Conservation (phyloP, 1,139 yeast genomes). For the Meyerozyma athensensis region DNA sequence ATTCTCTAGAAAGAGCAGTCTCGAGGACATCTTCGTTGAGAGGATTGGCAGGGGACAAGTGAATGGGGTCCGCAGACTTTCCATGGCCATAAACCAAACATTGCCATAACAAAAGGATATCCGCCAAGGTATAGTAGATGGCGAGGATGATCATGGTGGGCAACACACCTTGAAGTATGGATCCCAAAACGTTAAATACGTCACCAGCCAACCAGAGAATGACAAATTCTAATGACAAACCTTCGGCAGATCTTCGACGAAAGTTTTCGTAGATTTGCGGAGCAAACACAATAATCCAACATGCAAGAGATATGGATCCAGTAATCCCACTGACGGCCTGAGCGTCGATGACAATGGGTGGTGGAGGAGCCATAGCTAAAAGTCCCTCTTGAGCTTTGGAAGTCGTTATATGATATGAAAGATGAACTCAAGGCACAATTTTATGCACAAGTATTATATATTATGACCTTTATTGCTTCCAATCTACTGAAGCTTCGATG, state of each 20-base stretch:
- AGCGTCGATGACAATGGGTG: constrained; percentile 67
- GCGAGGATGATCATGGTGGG: constrained; percentile 93
- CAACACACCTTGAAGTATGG: constrained; percentile 78
- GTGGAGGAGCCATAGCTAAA: constrained; percentile 49
- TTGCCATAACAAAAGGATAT: constrained; percentile 74
- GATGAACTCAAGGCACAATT: too few species aligned
- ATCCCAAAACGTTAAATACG: constrained; percentile 85
- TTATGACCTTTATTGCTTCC: too few species aligned
- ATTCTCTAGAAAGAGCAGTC: constrained; percentile 45
- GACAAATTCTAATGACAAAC: constrained; percentile 76
- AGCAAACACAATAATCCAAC: constrained; percentile 97
- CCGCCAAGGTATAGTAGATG: constrained; percentile 87
- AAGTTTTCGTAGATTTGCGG: constrained; percentile 95
- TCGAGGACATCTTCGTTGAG: constrained; percentile 63
- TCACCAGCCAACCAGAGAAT: constrained; percentile 88
- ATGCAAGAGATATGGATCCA: constrained; percentile 90
- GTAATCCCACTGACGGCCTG: constrained; percentile 81
- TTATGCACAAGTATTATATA: too few species aligned
- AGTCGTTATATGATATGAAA: too few species aligned
- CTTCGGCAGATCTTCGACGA: constrained; percentile 77
- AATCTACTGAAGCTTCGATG: background rate
- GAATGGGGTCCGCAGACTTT: constrained; percentile 59
- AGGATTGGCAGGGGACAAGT: constrained; percentile 88
- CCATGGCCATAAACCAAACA: constrained; percentile 69
- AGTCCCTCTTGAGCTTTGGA: too few species aligned